A percentile compares a stretch with the other conserved stretches of the same genome.
Evolutionary conservation across 441 rosid species (phyloP).

Genomic region (Populus hybrid): DNA sequence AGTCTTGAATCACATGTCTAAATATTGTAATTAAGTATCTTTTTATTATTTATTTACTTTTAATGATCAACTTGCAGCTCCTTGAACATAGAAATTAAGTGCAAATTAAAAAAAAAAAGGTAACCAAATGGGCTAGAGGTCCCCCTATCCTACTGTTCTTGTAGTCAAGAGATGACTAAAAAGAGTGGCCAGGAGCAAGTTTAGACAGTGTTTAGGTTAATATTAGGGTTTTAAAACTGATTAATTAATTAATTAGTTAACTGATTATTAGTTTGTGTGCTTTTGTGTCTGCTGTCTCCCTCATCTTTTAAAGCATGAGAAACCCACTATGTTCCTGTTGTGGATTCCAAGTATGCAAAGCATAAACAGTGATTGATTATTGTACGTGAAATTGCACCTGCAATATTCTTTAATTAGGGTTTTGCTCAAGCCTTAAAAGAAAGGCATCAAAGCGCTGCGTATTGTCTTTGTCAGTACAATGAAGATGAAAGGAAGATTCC

Average conservation of each 20-base stretch:
- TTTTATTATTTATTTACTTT: neutral
- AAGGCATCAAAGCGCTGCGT: too few relatives aligned
- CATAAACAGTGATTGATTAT: constrained; percentile 6
- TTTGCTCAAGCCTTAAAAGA: too few relatives aligned
- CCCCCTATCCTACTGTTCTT: constrained; percentile 6
- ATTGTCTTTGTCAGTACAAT: too few relatives aligned
- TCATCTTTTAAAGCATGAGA: constrained; percentile 21
- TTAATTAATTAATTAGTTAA: neutral
- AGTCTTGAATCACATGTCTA: neutral
- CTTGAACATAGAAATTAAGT: neutral
- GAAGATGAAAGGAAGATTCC: too few relatives aligned
- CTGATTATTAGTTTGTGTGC: neutral
- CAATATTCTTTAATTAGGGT: too few relatives aligned
- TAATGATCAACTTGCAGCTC: neutral
- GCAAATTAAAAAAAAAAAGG: neutral
- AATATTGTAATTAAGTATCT: neutral
- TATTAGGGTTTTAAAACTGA: too few relatives aligned
- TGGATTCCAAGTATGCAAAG: constrained; percentile 38
- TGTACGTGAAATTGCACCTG: neutral
- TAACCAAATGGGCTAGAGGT: constrained; percentile 17
- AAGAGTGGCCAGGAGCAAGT: neutral
- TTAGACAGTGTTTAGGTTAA: neutral
- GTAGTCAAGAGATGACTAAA: neutral
- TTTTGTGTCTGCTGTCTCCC: neutral
- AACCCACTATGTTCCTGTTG: neutral